A percentile compares a stretch with the other conserved stretches of the same genome.
Conservation (phyloP, 2,329 filamentous ascomycete species). For the Scedosporium dehoogii region DNA sequence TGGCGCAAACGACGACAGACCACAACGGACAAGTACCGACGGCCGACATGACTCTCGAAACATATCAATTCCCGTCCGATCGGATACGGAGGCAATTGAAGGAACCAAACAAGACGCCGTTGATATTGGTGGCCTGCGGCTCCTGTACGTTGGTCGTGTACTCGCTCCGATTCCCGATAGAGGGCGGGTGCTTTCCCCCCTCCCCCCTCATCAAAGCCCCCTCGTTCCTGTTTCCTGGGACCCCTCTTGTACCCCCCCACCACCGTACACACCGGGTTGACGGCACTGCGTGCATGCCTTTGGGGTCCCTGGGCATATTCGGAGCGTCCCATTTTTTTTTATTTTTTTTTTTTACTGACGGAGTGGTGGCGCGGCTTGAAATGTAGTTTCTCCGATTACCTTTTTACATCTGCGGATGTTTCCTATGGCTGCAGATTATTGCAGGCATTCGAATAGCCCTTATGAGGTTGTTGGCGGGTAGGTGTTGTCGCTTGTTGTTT, state of each 20-base stretch:
- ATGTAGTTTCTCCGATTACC: slow-evolving; percentile 55
- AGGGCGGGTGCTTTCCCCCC: too few species aligned
- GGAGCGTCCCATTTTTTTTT: not conserved
- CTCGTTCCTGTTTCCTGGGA: not conserved
- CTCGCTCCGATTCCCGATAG: not conserved
- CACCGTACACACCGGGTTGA: not conserved
- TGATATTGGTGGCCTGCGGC: slow-evolving; percentile 60
- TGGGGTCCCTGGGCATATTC: not conserved
- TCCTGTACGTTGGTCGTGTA: slow-evolving; percentile 31
- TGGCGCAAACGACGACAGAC: slow-evolving; percentile 2
- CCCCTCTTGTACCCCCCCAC: not conserved
- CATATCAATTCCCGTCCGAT: slow-evolving; percentile 52
- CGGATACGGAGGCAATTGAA: slow-evolving; percentile 42
- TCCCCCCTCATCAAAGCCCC: too few species aligned
- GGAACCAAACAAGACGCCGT: slow-evolving; percentile 46
- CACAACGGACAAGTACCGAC: slow-evolving; percentile 7
- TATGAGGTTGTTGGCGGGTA: slow-evolving; percentile 86
- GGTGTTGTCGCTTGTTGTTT: slow-evolving; percentile 24
- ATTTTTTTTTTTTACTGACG: not conserved
- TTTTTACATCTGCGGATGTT: slow-evolving; percentile 80
- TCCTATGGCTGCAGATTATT: slow-evolving; percentile 75
- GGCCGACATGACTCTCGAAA: slow-evolving; percentile 20
- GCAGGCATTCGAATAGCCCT: slow-evolving; percentile 36
- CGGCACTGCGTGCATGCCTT: not conserved
- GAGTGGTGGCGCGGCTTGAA: not conserved